Base-by-base conservation (phyloP, 768 basidiomycete genomes). In the Amanita pseudoporphyria region DNA sequence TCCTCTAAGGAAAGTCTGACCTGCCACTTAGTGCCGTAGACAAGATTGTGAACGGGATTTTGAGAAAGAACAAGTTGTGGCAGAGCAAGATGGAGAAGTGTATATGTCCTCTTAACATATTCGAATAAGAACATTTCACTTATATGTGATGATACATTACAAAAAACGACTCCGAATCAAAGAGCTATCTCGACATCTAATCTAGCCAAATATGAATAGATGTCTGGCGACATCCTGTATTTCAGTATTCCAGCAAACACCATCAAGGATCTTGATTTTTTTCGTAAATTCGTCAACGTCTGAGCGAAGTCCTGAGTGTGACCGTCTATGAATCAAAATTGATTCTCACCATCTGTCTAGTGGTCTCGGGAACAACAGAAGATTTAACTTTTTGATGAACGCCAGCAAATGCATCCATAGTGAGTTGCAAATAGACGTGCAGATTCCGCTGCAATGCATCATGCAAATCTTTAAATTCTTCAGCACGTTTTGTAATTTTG, bases 391-490 rank as follows among this genome's bases (percentile, higher is more conserved):
- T 79, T 50, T 84, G 84, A 57, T 95, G 87, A 13, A 94, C 78
- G 12, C 76, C 81, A 43, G 87, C 84, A 22, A 98, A 78, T 24
- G 84, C 80, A 60, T 93, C 91, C 96, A 98, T 99, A 18, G 90
- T 86, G 33, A 92, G 76, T 30, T 87, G 79, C 43, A 98, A 74
- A 63, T 96, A 87, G 2, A 79, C 78, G 58, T 91, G 90, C 63
- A 98, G 66, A 68, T 95, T 97, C 55, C 87, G 80, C 58, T 93
- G 88, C 58, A 96, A 69, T 2, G 87, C 77, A 56, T 95, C 89
- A 49, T 95, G 85, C 14, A 86, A 66, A 47, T 90, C 81, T 61
- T 84, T 84, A 69, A 97, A 94, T 57, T 92, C 87, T 60, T 95
- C 90, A 13, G 91, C 88, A 38, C 83, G 76, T 35, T 84, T 77